phyloP scores from a whole-genome alignment of 2,329 filamentous ascomycete species.

The Penicillium verrucosum region DNA sequence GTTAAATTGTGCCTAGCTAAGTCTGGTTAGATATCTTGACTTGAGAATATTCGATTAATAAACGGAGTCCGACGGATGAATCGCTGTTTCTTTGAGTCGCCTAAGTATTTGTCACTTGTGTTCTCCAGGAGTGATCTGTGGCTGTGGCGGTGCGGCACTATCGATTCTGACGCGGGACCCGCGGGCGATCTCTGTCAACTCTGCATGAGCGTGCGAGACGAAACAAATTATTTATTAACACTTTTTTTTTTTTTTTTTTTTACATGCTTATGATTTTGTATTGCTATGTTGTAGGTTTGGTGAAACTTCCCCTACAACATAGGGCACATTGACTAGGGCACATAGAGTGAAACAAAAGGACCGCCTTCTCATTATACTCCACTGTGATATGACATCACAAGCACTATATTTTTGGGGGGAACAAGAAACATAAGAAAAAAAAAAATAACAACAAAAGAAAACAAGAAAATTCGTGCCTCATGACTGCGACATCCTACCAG shows the following conservation, averaged over 20 bases:
- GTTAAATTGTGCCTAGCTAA: background rate
- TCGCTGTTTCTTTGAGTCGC: background rate
- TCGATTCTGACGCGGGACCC: conserved; percentile 20
- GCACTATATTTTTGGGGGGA: conserved; percentile 3
- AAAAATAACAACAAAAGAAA: background rate
- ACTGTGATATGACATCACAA: background rate
- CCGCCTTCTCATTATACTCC: conserved; percentile 5
- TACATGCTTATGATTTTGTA: background rate
- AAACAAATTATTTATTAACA: background rate
- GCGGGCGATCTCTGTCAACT: conserved; percentile 18
- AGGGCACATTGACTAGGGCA: background rate
- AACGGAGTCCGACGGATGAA: background rate
- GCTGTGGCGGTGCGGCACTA: conserved; percentile 26
- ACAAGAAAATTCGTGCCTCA: conserved; percentile 25
- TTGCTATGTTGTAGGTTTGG: background rate
- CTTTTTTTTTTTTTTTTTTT: background rate
- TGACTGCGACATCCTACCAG: conserved; percentile 26
- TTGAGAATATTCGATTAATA: background rate
- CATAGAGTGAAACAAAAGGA: background rate
- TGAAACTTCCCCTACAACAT: background rate
- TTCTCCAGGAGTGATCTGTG: conserved; percentile 6
- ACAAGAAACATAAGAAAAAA: conserved; percentile 2
- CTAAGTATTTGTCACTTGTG: conserved; percentile 17
- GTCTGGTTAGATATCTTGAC: background rate
- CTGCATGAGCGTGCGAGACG: background rate